Evolutionary conservation across 331 rosid species (phyloP), one percentile per base, ranked within the genome.

Genomic region (Telfairia occidentalis): DNA sequence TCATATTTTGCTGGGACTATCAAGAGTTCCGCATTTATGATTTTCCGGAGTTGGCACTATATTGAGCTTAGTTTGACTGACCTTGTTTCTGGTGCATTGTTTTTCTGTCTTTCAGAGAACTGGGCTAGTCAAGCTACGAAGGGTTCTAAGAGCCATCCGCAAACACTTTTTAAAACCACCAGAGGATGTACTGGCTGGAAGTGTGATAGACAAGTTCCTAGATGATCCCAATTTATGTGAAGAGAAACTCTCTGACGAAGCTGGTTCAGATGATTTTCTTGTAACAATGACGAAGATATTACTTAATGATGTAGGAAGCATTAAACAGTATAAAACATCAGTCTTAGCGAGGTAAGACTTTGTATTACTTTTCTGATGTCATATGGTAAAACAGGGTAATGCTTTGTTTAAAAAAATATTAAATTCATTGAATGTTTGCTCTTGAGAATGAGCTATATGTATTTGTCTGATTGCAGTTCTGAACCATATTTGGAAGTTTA

Each of bases 171-270:
- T 82, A 57, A 89, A 88, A 78, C 98, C 98, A 71, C 97, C 97
- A 43, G 96, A 91, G 78, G 96, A 91, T 61, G 77, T 91, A 63
- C 83, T 94, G 83, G 82, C 86, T 75, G 96, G 96, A 81, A 94
- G 86, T 81, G 88, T 94, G 66, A 86, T 94, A 72, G 98, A 91
- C 32, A 87, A 85, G 87, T 94, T 94, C 88, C 84, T 94, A 65
- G 95, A 91, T 82, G 96, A 91, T 87, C 87, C 86, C 81, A 79
- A 81, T 80, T 80, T 94, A 71, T 89, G 96, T 61, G 98, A 94
- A 91, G 96, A 94, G 76, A 86, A 88, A 83, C 96, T 94, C 82
- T 91, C 97, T 18, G 97, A 90, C 42, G 98, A 91, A 78, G 98
- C 97, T 71, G 97, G 97, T 63, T 86, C 96, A 78, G 89, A 89